Evolutionary conservation across 352 stramenopile species (phyloP).

Genomic region (Phytopythium sindhum): DNA sequence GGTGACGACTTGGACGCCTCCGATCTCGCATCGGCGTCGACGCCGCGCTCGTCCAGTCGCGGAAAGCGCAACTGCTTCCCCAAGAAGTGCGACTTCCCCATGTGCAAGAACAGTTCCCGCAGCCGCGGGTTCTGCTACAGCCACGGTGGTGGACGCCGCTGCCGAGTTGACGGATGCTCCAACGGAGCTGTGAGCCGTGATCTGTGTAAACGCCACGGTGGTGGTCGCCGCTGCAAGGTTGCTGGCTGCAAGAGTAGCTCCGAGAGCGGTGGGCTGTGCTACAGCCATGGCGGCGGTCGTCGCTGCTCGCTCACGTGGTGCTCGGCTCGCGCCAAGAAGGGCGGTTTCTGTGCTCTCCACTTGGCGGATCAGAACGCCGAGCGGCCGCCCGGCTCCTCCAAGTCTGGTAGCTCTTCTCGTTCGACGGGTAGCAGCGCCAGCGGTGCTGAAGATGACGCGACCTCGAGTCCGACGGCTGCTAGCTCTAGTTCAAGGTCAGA

Average conservation of each 20-base stretch:
- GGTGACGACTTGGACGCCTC: slow-evolving; percentile 6
- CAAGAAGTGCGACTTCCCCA: slow-evolving; percentile 82
- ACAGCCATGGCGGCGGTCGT: slow-evolving; percentile 66
- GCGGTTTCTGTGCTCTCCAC: slow-evolving; percentile 63
- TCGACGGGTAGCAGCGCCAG: neutral
- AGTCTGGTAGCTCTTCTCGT: neutral
- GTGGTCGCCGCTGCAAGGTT: slow-evolving; percentile 64
- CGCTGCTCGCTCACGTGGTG: slow-evolving; percentile 70
- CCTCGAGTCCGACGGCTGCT: neutral
- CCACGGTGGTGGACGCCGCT: slow-evolving; percentile 62
- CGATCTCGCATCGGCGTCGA: neutral
- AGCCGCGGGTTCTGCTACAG: slow-evolving; percentile 81
- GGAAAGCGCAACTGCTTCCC: slow-evolving; percentile 63
- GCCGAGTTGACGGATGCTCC: slow-evolving; percentile 57
- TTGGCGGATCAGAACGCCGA: slow-evolving; percentile 30
- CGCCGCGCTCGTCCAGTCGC: slow-evolving; percentile 3
- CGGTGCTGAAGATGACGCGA: neutral
- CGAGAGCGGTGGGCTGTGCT: slow-evolving; percentile 72
- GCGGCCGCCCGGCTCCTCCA: slow-evolving; percentile 9
- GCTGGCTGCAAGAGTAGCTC: slow-evolving; percentile 66
- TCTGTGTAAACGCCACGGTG: slow-evolving; percentile 78
- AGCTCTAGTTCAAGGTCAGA: neutral
- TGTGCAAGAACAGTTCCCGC: slow-evolving; percentile 82
- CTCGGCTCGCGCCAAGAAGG: slow-evolving; percentile 71
- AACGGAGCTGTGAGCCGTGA: slow-evolving; percentile 77